Base-by-base conservation (phyloP, 139 green algal genomes). In the Asterochloris sp. region DNA sequence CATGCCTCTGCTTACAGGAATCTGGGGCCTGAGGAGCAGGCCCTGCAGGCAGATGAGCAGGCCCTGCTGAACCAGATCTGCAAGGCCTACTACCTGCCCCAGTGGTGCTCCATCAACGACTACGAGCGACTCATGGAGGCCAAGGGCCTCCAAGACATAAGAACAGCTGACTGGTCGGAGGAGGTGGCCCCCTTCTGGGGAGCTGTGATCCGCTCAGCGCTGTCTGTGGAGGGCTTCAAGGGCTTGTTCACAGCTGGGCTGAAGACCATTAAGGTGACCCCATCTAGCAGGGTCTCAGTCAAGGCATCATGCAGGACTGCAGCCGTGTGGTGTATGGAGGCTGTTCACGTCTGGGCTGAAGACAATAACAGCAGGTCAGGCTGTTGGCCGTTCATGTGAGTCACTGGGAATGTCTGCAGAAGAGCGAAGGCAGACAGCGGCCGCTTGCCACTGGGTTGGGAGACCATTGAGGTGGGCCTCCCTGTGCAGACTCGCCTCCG, bases 21-120 rank as follows among this genome's bases (percentile, higher is more conserved):
- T 62, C 81, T 93, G 60, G 73, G 67, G 12, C 73, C 82, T 0
- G 90, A 87, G 0, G 91, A 95, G 83, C 29, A 64, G 23, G 69
- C 23, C 24, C 83, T 96, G 24, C 76, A 24, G 0, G 38, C 67
- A 0, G 82, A 93, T 12, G 92, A 96, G 87, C 81, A 93, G 78
- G 83, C 85, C 10, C 87, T 99, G 68, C 86, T 99, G 84, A 91
- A 97, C 63, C 87, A 90, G 69, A 99, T 99, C 85, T 98, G 93
- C 86, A 91, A 97, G 73, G 97, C 96, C 0, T 99, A 99, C 89
- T 99, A 98, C 89, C 92, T 99, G 64, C 97, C 97, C 14, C 86
- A 87, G 12, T 99, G 97, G 97, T 98, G 95, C 91, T 97, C 91
- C 23, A 71, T 95, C 15, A 89, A 87, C 14, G 96, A 99, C 81